These are phyloP conservation scores for Tylopilus vinaceipallidus DNA, from an alignment of 768 basidiomycete genomes.

Conservation along the genomic window DNA sequence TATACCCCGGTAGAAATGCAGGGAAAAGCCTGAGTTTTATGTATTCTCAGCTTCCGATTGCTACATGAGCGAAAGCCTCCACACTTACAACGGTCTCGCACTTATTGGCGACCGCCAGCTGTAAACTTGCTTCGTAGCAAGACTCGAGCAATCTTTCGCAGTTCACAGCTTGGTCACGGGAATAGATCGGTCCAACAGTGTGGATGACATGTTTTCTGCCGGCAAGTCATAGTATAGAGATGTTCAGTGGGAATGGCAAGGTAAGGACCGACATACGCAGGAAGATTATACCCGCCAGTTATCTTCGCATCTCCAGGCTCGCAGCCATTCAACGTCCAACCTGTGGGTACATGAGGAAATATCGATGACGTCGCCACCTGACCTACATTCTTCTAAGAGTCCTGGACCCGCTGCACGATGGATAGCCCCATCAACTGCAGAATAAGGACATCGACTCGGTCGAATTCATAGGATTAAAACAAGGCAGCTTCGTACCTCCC, in stretches of 20 bases:
- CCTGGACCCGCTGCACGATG: constrained; percentile 69
- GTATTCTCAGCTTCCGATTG: neutral
- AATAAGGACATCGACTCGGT: neutral
- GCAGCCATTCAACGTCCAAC: constrained; percentile 63
- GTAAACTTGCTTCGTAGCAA: constrained; percentile 65
- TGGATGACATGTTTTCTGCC: constrained; percentile 71
- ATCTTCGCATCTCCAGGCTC: constrained; percentile 75
- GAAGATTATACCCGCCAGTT: constrained; percentile 72
- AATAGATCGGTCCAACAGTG: constrained; percentile 74
- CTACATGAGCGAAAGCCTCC: neutral
- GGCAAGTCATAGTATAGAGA: neutral
- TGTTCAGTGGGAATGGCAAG: neutral
- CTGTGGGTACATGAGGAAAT: constrained; percentile 36
- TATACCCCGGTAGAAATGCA: constrained; percentile 80
- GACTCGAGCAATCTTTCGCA: constrained; percentile 58
- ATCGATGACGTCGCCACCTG: neutral
- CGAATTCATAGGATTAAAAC: neutral
- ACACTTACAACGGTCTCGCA: constrained; percentile 58
- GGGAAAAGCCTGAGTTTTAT: constrained; percentile 62
- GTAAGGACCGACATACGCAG: constrained; percentile 55
- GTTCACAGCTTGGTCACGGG: constrained; percentile 35
- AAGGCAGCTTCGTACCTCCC: constrained; percentile 50
- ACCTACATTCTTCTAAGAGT: constrained; percentile 68
- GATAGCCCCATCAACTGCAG: constrained; percentile 77
- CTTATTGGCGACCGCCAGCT: constrained; percentile 57